These are phyloP conservation scores for Daucus carota DNA, from an alignment of 129 eudicot genomes.

Conservation along the genomic window DNA sequence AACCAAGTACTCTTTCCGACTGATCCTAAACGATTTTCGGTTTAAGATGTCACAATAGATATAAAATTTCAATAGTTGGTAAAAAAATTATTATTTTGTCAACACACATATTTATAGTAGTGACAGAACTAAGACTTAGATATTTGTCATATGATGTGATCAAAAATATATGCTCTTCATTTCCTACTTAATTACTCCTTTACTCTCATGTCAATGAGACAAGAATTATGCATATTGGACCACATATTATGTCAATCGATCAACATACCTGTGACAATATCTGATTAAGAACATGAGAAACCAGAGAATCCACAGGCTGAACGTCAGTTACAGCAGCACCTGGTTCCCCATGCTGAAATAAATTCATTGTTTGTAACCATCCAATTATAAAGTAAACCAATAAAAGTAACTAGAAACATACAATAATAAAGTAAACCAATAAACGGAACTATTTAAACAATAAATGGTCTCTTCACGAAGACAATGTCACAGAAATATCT, in stretches of 20 bases:
- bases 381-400: neutral
- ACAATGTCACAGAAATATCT: neutral
- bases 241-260: slow-evolving; percentile 1
- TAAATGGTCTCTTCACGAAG: neutral
- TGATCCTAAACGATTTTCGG: neutral
- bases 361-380: slow-evolving; percentile 12
- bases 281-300: slow-evolving; percentile 83
- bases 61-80: neutral
- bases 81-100: neutral
- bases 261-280: slow-evolving; percentile 73
- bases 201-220: neutral
- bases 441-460: neutral
- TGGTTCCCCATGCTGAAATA: slow-evolving; percentile 90
- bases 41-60: neutral
- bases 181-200: neutral
- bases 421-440: neutral
- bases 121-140: neutral
- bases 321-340: slow-evolving; percentile 93
- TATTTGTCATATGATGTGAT: neutral
- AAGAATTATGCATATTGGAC: neutral
- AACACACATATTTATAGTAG: too few species aligned
- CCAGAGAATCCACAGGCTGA: slow-evolving; percentile 82
- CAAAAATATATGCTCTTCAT: neutral
- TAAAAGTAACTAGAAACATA: neutral
- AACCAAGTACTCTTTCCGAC: neutral